Evolutionary conservation across 352 stramenopile species (phyloP), one percentile per base, ranked within the genome.

Genomic region (Ophiocytium majus): DNA sequence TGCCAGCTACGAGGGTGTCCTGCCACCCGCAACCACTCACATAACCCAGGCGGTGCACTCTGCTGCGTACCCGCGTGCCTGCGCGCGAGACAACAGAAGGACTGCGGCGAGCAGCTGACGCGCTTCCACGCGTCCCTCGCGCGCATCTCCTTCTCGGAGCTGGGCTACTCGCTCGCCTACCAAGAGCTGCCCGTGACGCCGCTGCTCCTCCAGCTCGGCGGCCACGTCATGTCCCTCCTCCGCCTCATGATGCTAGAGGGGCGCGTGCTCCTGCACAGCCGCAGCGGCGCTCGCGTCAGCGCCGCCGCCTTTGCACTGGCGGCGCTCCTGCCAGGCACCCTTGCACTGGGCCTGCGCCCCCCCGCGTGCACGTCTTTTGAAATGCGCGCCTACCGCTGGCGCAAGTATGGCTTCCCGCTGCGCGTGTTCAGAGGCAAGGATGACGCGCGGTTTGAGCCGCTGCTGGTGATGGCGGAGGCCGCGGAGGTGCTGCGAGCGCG

Each of bases 241-340:
- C 91, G 92, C 9, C 91, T 94, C 9, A 37, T 96, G 0, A 50
- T 95, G 32, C 74, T 95, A 1, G 92, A 95, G 89, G 93, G 93
- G 0, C 91, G 93, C 1, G 89, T 95, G 0, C 90, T 94, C 34
- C 94, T 93, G 78, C 95, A 92, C 87, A 94, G 92, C 0, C 86
- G 87, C 0, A 92, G 91, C 49, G 83, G 64, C 14, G 79, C 83
- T n/a, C 76, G 28, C n/a, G 83, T 81, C 17, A 37, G 9, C 28
- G 33, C 57, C 34, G 32, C 83, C 81, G 84, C 82, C 33, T 81
- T 88, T 43, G 79, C 84, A 23, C 57, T 88, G 19, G 84, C 84
- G 0, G 86, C 84, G 0, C 49, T 88, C 33, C 50, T 85, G 57
- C 84, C 84, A 32, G 84, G 84, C 19, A 78, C 32, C 10, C 76